Evolutionary conservation across 2,329 filamentous ascomycete genomes (phyloP).

Genomic region (Penicillium hesseltinei): DNA sequence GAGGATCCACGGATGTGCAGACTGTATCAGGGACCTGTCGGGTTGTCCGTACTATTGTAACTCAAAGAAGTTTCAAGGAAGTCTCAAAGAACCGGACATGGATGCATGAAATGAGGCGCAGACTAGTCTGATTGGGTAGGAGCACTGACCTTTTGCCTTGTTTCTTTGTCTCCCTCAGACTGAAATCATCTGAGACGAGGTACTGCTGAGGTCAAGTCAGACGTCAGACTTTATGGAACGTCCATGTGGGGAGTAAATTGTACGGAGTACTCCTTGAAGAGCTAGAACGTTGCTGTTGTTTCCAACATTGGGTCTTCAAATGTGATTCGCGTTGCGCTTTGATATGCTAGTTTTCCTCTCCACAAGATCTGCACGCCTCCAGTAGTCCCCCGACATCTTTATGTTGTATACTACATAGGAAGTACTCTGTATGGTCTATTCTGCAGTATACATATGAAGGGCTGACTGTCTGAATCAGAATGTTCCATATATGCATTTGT

Average conservation of each 20-base stretch:
- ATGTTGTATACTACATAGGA: background rate
- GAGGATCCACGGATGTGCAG: slow-evolving; percentile 4
- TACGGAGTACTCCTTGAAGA: background rate
- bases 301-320: background rate
- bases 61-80: background rate
- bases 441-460: background rate
- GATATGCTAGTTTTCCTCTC: slow-evolving; percentile 4
- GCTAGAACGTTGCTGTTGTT: background rate
- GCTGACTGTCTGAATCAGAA: background rate
- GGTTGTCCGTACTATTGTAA: background rate
- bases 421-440: background rate
- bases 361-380: slow-evolving; percentile 8
- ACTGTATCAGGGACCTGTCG: background rate
- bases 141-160: background rate
- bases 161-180: background rate
- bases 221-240: background rate
- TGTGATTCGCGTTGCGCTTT: background rate
- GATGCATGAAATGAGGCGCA: background rate
- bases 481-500: background rate
- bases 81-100: background rate
- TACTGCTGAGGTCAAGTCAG: background rate
- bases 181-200: background rate
- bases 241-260: background rate
- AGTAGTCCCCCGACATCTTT: background rate
- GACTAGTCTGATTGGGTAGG: background rate